Base-by-base conservation (phyloP, 495 filamentous ascomycete genomes). In the Collariella sp. region DNA sequence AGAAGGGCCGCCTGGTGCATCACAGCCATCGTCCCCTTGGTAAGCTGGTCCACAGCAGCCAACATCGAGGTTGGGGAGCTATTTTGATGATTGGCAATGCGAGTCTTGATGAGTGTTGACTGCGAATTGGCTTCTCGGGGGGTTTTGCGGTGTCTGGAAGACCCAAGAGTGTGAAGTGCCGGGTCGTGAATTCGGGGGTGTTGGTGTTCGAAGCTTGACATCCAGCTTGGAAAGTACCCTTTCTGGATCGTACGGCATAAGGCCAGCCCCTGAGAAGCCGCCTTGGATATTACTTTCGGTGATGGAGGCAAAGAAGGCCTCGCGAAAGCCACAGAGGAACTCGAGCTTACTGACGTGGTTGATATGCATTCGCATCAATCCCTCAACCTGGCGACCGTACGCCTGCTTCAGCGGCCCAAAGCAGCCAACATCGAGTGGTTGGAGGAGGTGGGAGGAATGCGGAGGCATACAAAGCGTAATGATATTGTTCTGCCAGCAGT, bases 401-500 rank as follows among this genome's bases (percentile, higher is more conserved):
- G 22, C 23, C 24, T 46, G 19, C 29, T 49, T 49, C 24, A 49
- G 16, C 11, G 16, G 46, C 16, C 26, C 9, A 38, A 49, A 49
- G 33, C 19, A 49, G 33, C 46, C 13, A 49, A 38, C 31, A 49
- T 49, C 31, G 26, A 49, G 33, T 49, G 16, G 46, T 31, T 49
- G 16, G 34, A 49, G 46, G 1, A 20, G 2, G 16, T 49, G 7
- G 1, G 33, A 49, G 12, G 31, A 49, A 22, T 49, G 12, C 13
- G 13, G 46, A 49, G 46, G 46, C 12, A 46, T 46, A 50, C 44
- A 67, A 31, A 67, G 58, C 13, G 58, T 60, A 39, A 61, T 48
- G 52, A 68, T 68, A 33, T 67, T 62, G 45, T 63, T 42, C 11
- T 62, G 31, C 38, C 16, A 50, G 47, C 40, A 13, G 16, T 18